These are phyloP conservation scores for Pseudogymnoascus sp. DNA, from an alignment of 2,329 filamentous ascomycete species.

Conservation along the genomic window DNA sequence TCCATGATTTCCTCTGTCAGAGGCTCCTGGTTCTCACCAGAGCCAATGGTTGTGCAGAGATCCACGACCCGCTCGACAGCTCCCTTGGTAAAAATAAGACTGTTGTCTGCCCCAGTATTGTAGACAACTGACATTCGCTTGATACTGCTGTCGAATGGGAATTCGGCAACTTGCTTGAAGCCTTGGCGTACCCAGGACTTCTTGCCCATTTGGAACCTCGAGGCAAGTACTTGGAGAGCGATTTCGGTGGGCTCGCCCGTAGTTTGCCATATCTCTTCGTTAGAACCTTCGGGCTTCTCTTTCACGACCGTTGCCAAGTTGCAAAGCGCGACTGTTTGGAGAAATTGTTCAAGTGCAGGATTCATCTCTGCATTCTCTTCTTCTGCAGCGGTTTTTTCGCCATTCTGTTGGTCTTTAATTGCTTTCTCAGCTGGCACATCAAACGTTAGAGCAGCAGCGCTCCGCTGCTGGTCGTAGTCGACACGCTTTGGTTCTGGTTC, in stretches of 20 bases:
- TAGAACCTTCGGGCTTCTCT: slow-evolving; percentile 29
- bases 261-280: slow-evolving; percentile 41
- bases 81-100: slow-evolving; percentile 49
- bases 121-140: slow-evolving; percentile 62
- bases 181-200: slow-evolving; percentile 31
- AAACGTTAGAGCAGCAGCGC: slow-evolving; percentile 50
- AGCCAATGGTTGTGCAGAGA: slow-evolving; percentile 41
- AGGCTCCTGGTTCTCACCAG: slow-evolving; percentile 30
- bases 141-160: slow-evolving; percentile 55
- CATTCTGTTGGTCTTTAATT: slow-evolving; percentile 23
- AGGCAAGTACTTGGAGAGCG: slow-evolving; percentile 56
- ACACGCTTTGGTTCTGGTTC: slow-evolving; percentile 35
- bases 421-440: slow-evolving; percentile 47
- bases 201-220: slow-evolving; percentile 46
- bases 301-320: slow-evolving; percentile 47
- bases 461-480: slow-evolving; percentile 54
- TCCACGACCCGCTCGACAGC: slow-evolving; percentile 53
- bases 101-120: slow-evolving; percentile 20
- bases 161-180: slow-evolving; percentile 50
- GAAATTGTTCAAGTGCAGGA: slow-evolving; percentile 39
- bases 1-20: slow-evolving; percentile 34
- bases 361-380: slow-evolving; percentile 29
- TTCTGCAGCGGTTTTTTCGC: slow-evolving; percentile 22
- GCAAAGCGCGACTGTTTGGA: slow-evolving; percentile 46
- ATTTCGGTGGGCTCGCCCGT: slow-evolving; percentile 60